Evolutionary conservation across 169 alveolate species (phyloP).

Genomic region (Amoebophrya sp.): DNA sequence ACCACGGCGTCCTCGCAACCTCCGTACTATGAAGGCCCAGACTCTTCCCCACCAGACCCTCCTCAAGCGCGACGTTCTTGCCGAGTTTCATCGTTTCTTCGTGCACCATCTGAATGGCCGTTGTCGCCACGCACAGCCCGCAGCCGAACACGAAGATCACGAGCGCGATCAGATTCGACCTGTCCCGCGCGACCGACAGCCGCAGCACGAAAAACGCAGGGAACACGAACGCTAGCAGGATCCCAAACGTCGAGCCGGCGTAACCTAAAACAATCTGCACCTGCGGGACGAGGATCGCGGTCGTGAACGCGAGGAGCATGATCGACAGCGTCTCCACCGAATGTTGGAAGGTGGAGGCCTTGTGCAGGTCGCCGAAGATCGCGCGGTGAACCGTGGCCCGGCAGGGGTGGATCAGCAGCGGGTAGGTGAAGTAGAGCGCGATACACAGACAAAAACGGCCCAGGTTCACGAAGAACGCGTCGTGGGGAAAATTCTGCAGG

Average conservation of each 20-base stretch:
- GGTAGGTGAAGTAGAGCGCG: neutral
- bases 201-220: neutral
- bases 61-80: neutral
- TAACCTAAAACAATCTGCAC: neutral
- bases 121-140: neutral
- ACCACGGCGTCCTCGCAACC: no score
- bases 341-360: neutral
- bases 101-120: neutral
- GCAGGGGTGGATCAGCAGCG: neutral
- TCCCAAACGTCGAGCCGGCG: neutral
- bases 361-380: neutral
- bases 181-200: neutral
- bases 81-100: neutral
- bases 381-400: neutral
- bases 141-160: neutral
- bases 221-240: neutral
- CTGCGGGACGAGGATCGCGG: neutral
- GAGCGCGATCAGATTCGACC: neutral
- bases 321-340: neutral
- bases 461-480: neutral
- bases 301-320: neutral
- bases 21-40: no score
- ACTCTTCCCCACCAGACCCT: no score
- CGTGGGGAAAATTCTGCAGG: neutral
- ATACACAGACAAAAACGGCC: neutral